Percentiles rank a stretch among this genome's conserved stretches.
These are phyloP conservation scores for Blastobotrys mokoenaii DNA, from an alignment of 805 yeast species.

Conservation along the genomic window DNA sequence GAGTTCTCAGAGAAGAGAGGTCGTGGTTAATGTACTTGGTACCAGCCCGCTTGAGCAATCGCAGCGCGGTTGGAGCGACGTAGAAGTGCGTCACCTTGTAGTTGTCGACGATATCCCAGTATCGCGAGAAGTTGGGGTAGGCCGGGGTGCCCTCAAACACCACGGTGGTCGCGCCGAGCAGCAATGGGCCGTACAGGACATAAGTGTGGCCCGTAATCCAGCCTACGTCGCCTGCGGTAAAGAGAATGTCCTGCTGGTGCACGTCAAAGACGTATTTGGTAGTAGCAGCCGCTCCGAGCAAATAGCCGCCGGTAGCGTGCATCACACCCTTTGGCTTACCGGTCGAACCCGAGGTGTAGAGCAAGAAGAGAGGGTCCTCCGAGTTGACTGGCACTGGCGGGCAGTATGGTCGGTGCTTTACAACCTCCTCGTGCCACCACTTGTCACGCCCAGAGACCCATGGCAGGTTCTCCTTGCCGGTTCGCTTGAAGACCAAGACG, in stretches of 20 bases:
- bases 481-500: constrained; percentile 82
- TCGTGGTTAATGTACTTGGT: constrained; percentile 76
- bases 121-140: constrained; percentile 88
- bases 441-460: constrained; percentile 75
- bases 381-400: constrained; percentile 84
- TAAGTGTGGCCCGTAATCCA: constrained; percentile 99
- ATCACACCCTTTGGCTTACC: constrained; percentile 98
- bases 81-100: constrained; percentile 91
- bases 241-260: constrained; percentile 76
- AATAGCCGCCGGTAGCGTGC: constrained; percentile 90
- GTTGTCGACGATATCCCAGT: constrained; percentile 92
- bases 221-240: constrained; percentile 98
- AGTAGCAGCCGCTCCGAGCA: constrained; percentile 85
- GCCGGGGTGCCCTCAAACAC: constrained; percentile 98
- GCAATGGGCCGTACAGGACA: constrained; percentile 88
- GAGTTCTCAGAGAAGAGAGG: constrained; percentile 72
- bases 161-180: constrained; percentile 81
- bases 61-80: constrained; percentile 96
- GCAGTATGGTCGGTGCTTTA: constrained; percentile 71
- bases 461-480: constrained; percentile 68
- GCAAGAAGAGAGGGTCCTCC: constrained; percentile 91
- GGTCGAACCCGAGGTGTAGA: constrained; percentile 96
- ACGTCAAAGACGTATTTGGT: constrained; percentile 91
- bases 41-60: constrained; percentile 86
- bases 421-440: constrained; percentile 92